Evolutionary conservation across 2,329 filamentous ascomycete genomes (phyloP), one percentile per base, ranked within the genome.

Genomic region (Penicillium sp.): DNA sequence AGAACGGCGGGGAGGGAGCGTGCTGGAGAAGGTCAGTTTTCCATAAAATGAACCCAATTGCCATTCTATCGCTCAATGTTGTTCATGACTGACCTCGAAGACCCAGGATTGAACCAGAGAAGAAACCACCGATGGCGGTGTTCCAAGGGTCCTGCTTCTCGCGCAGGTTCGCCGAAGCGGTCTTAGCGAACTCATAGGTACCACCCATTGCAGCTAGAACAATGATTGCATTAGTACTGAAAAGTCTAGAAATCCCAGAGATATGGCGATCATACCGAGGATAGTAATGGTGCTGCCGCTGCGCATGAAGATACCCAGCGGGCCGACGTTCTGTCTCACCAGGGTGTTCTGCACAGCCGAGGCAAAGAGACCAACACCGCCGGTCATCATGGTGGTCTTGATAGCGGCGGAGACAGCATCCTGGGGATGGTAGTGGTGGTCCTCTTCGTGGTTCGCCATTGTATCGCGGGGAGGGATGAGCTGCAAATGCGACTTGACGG

Each of bases 321-420:
- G 85, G 70, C 93, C 92, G 67, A 95, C 83, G 78, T 97, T 97
- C 75, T 87, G 84, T 82, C 88, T 93, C 58, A 89, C 84, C 70
- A 97, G 85, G 61, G 93, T 92, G 82, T 96, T 98, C 82, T 93
- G 91, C 67, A 96, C 84, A 58, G 90, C 89, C 54, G 92, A 89
- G 62, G 90, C 76, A 77, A 92, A 84, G 74, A 90, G 80, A 70
- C 93, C 93, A 62, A 85, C 85, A 61, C 81, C 80, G 72, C 87
- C 87, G 63, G 89, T 88, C 70, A 92, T 79, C 65, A 88, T 72
- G 43, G 84, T 85, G 63, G 87, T 86, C 75, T 86, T 87, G 74
- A 89, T 80, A 54, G 89, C 85, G 65, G 84, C 83, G 67, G 84
- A 83, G 70, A 96, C 79, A 68, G 92, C 88, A 84, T 96, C 91